A percentile compares a stretch with the other conserved stretches of the same genome.
These are phyloP conservation scores for Eutrema japonicum DNA, from an alignment of 345 rosid species.

Conservation along the genomic window DNA sequence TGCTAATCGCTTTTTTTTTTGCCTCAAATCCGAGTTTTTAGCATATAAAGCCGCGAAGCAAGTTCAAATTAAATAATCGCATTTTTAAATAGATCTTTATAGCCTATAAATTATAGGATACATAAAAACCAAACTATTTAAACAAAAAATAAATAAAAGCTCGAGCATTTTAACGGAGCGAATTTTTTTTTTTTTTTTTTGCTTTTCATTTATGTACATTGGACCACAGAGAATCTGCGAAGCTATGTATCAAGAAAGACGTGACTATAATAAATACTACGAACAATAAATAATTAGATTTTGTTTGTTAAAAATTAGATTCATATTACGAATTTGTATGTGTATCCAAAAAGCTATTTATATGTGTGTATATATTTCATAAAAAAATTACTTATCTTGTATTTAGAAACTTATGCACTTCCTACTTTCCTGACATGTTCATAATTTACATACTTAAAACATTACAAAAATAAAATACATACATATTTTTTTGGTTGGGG, in stretches of 20 bases:
- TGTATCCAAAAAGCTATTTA: neutral
- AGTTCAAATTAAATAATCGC: slow-evolving; percentile 3
- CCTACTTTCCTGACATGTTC: neutral
- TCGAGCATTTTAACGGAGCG: slow-evolving; percentile 3
- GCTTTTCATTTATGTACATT: slow-evolving; percentile 30
- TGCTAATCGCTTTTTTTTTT: slow-evolving; percentile 1
- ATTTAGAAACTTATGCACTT: slow-evolving; percentile 10
- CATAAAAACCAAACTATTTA: slow-evolving; percentile 18
- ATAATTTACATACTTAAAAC: neutral
- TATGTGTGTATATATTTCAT: neutral
- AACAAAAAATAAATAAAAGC: neutral
- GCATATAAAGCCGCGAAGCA: slow-evolving; percentile 33
- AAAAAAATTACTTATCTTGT: neutral
- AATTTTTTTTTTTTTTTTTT: neutral
- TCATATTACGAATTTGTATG: slow-evolving; percentile 19
- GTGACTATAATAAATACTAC: slow-evolving; percentile 41
- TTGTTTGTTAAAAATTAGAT: neutral
- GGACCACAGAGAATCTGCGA: slow-evolving; percentile 44
- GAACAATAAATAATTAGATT: slow-evolving; percentile 16
- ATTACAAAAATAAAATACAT: neutral
- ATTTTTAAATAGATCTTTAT: slow-evolving; percentile 15
- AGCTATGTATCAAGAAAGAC: slow-evolving; percentile 41
- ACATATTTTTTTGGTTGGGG: too few relatives aligned
- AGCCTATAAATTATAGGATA: too few relatives aligned
- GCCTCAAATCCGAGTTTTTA: slow-evolving; percentile 23